Evolutionary conservation across 2,329 filamentous ascomycete species (phyloP).

Genomic region (Arthrocladium fulminans): DNA sequence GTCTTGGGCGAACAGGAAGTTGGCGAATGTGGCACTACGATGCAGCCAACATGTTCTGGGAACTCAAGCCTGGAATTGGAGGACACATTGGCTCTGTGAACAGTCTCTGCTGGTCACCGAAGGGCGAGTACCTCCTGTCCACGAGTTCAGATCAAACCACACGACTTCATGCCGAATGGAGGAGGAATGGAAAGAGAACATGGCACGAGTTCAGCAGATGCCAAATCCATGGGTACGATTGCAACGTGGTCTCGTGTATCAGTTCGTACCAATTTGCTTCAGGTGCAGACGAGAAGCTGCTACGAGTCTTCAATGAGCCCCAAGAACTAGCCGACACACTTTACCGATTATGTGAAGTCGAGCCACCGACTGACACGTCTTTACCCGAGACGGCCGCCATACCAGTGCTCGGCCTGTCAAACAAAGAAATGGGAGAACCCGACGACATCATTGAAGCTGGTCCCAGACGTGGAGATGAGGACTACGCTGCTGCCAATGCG

Average conservation of each 20-base stretch:
- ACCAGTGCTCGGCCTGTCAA: constrained; percentile 87
- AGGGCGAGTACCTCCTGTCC: constrained; percentile 76
- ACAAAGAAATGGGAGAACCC: constrained; percentile 70
- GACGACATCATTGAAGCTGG: constrained; percentile 27
- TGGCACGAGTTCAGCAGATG: constrained; percentile 96
- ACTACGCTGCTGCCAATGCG: constrained; percentile 46
- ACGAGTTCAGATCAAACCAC: constrained; percentile 91
- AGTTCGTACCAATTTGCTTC: constrained; percentile 73
- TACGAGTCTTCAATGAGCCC: constrained; percentile 88
- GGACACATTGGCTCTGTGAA: constrained; percentile 78
- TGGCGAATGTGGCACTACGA: constrained; percentile 79
- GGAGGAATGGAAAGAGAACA: constrained; percentile 42
- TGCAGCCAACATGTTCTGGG: constrained; percentile 57
- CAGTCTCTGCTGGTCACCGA: constrained; percentile 72
- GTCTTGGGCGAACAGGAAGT: constrained; percentile 77
- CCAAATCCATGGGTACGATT: constrained; percentile 95
- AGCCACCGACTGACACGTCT: constrained; percentile 26
- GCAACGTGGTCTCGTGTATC: constrained; percentile 83
- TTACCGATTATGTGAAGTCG: constrained; percentile 56
- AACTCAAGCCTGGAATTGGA: constrained; percentile 64
- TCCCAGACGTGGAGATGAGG: constrained; percentile 19
- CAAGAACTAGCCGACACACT: constrained; percentile 71
- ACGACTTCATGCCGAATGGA: constrained; percentile 75
- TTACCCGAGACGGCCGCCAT: constrained; percentile 89
- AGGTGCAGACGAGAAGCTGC: constrained; percentile 94